Conservation (phyloP, 257 asterid species). For the Jacaranda mimosifolia region DNA sequence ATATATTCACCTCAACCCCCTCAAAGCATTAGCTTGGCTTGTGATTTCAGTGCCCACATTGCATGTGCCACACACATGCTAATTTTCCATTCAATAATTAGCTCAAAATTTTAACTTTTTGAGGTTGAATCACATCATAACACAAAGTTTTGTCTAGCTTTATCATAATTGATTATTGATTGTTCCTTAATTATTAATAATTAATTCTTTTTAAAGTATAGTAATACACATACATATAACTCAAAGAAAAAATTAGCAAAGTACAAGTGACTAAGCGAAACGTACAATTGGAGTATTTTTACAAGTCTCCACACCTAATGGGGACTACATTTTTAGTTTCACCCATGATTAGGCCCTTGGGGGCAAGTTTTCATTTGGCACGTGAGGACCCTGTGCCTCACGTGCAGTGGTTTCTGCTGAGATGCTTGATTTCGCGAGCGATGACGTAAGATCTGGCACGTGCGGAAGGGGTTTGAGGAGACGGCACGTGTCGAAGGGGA, state of each 20-base stretch:
- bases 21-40: not conserved
- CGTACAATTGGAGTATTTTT: too few species aligned
- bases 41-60: not conserved
- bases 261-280: too few species aligned
- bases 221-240: too few species aligned
- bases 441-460: slow-evolving; percentile 47
- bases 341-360: too few species aligned
- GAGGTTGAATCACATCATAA: not conserved
- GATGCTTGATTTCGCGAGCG: slow-evolving; percentile 14
- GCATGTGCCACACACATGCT: slow-evolving; percentile 38
- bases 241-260: too few species aligned
- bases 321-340: too few species aligned
- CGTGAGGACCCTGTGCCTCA: slow-evolving; percentile 39
- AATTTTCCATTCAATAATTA: slow-evolving; percentile 1
- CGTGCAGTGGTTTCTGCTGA: slow-evolving; percentile 30
- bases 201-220: too few species aligned
- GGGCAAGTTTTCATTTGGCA: slow-evolving; percentile 29
- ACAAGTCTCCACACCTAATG: too few species aligned
- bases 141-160: too few species aligned
- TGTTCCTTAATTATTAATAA: too few species aligned
- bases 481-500: slow-evolving; percentile 45
- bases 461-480: slow-evolving; percentile 22
- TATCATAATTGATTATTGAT: too few species aligned
- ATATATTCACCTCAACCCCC: too few species aligned
- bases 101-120: not conserved